Evolutionary conservation across 2,329 filamentous ascomycete genomes (phyloP).

Genomic region (Nannizzia gypsea): DNA sequence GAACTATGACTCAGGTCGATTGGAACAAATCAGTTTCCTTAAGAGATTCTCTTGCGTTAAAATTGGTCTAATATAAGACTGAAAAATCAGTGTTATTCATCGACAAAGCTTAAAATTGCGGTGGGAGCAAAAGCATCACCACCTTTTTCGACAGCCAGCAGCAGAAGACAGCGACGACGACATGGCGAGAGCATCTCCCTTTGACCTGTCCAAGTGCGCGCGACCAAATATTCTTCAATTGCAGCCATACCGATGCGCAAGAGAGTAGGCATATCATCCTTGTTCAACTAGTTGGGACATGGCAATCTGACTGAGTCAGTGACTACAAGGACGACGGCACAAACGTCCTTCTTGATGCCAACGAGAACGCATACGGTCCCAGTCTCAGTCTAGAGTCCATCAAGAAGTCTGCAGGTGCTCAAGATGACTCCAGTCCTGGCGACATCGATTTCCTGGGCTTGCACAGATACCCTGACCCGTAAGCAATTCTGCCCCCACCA

Average conservation of each 20-base stretch:
- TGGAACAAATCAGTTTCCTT: no score
- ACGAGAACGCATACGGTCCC: conserved; percentile 93
- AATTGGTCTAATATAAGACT: no score
- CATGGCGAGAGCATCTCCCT: conserved; percentile 42
- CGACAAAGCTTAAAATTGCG: neutral
- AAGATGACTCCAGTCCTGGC: conserved; percentile 28
- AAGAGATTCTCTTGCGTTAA: no score
- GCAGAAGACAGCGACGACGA: conserved; percentile 10
- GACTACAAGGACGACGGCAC: conserved; percentile 98
- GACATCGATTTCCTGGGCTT: conserved; percentile 67
- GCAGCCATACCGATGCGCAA: conserved; percentile 67
- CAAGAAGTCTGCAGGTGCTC: conserved; percentile 35
- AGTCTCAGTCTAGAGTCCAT: conserved; percentile 49
- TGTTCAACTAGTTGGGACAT: conserved; percentile 15
- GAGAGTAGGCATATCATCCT: conserved; percentile 51
- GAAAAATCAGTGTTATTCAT: no score
- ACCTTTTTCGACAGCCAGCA: neutral
- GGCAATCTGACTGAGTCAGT: conserved; percentile 40
- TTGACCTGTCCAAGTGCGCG: conserved; percentile 62
- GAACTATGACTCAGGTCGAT: no score
- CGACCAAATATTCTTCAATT: conserved; percentile 65
- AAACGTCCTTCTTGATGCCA: conserved; percentile 92
- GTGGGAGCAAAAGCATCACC: neutral
- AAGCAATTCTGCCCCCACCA: conserved; percentile 16
- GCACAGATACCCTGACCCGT: conserved; percentile 88